Percentiles rank a stretch among this genome's conserved stretches.
Evolutionary conservation across 2,329 filamentous ascomycete genomes (phyloP).

Genomic region (Alternaria tenuissima): DNA sequence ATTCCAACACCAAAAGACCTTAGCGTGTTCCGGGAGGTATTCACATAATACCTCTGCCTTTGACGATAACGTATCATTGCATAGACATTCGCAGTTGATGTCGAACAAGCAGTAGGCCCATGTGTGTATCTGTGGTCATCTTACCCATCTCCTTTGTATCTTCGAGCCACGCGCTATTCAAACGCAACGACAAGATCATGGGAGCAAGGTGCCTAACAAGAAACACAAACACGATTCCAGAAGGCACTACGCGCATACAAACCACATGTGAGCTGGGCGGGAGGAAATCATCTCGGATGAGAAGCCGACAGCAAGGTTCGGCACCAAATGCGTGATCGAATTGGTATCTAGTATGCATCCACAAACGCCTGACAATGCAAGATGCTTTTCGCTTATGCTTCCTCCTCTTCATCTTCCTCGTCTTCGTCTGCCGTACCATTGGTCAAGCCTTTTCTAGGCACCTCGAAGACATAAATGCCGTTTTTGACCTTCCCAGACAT

Average conservation of each 20-base stretch:
- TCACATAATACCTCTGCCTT: no score
- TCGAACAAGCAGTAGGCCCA: neutral
- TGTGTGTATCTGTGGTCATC: neutral
- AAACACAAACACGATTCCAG: neutral
- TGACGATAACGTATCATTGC: neutral
- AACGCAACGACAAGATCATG: neutral
- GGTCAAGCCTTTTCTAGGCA: constrained; percentile 59
- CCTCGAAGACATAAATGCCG: constrained; percentile 86
- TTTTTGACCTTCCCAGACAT: constrained; percentile 74
- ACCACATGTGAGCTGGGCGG: neutral
- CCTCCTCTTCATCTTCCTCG: constrained; percentile 5
- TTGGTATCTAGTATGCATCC: constrained; percentile 30
- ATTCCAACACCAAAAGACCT: no score
- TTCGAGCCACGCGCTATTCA: no score
- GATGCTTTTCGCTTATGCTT: constrained; percentile 11
- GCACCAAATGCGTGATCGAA: constrained; percentile 15
- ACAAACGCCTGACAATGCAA: constrained; percentile 18
- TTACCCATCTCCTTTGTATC: no score
- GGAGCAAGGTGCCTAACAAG: neutral
- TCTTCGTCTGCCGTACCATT: constrained; percentile 27
- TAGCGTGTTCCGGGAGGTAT: no score
- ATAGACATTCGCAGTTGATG: neutral
- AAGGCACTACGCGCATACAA: neutral
- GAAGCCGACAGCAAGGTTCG: neutral
- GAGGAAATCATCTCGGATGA: neutral